phyloP scores from a whole-genome alignment of 306 rosid species.

The Hippophae rhamnoides region DNA sequence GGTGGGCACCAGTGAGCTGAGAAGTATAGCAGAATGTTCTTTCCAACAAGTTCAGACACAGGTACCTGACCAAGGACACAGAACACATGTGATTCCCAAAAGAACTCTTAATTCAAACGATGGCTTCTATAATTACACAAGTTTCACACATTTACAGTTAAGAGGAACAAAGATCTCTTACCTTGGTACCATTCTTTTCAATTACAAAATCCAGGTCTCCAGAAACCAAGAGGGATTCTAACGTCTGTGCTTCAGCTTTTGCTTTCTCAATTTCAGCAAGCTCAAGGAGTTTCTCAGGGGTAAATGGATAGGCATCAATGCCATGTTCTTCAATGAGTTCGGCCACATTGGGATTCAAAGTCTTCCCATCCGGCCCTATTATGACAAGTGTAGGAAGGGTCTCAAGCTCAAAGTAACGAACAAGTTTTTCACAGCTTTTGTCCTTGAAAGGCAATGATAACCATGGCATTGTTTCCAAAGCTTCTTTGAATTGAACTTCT shows the following conservation, averaged over 20 bases:
- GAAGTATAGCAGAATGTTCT: slow-evolving; percentile 33
- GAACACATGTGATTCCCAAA: neutral
- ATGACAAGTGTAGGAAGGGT: slow-evolving; percentile 29
- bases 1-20: slow-evolving; percentile 48
- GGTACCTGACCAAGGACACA: slow-evolving; percentile 12
- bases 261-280: slow-evolving; percentile 40
- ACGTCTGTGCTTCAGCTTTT: slow-evolving; percentile 32
- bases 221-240: slow-evolving; percentile 38
- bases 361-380: slow-evolving; percentile 44
- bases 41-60: slow-evolving; percentile 33
- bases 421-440: slow-evolving; percentile 22
- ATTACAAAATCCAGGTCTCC: slow-evolving; percentile 31
- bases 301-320: slow-evolving; percentile 34
- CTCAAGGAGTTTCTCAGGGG: slow-evolving; percentile 29
- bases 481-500: slow-evolving; percentile 27
- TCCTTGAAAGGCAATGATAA: slow-evolving; percentile 41
- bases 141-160: neutral
- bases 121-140: neutral
- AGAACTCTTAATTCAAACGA: neutral
- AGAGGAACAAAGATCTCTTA: slow-evolving; percentile 1
- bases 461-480: slow-evolving; percentile 30
- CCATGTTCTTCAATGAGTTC: slow-evolving; percentile 37
- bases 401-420: slow-evolving; percentile 32
- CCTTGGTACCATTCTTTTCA: slow-evolving; percentile 33
- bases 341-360: slow-evolving; percentile 26